A percentile compares a stretch with the other conserved stretches of the same genome.
Evolutionary conservation across 2,329 filamentous ascomycete species (phyloP).

Genomic region (Aspergillus alliaceus): DNA sequence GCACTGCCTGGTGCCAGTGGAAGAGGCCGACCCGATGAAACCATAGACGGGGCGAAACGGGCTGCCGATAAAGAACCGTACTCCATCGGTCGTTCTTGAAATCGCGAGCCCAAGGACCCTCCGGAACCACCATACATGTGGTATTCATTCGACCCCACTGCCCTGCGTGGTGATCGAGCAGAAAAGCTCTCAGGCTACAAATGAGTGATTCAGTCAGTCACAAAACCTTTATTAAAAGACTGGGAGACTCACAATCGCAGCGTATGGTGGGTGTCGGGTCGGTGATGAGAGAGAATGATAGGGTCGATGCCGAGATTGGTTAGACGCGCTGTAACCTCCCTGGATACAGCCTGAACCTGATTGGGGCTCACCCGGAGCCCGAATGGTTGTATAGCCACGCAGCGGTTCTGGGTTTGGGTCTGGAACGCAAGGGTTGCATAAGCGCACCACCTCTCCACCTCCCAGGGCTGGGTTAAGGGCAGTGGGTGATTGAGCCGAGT

Average conservation of each 20-base stretch:
- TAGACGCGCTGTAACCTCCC: constrained; percentile 11
- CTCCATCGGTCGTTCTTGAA: constrained; percentile 17
- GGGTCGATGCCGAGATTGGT: constrained; percentile 24
- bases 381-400: constrained; percentile 29
- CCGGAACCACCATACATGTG: constrained; percentile 16
- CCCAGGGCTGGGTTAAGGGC: constrained; percentile 53
- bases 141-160: constrained; percentile 27
- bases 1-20: constrained; percentile 5
- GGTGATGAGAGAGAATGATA: constrained; percentile 28
- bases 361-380: constrained; percentile 17
- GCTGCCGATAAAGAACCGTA: constrained; percentile 17
- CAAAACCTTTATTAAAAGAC: neutral
- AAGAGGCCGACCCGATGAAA: constrained; percentile 9
- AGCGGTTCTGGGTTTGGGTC: constrained; percentile 65
- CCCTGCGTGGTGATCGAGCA: constrained; percentile 24
- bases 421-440: constrained; percentile 72
- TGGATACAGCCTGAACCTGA: constrained; percentile 12
- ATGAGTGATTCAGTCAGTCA: constrained; percentile 6
- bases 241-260: constrained; percentile 14
- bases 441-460: constrained; percentile 66
- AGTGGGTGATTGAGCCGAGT: constrained; percentile 20
- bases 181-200: constrained; percentile 13
- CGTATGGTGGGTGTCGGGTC: constrained; percentile 6
- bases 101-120: constrained; percentile 11
- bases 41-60: constrained; percentile 1